These are phyloP conservation scores for Halophytophthora polymorphica DNA, from an alignment of 352 stramenopile species.

Conservation along the genomic window DNA sequence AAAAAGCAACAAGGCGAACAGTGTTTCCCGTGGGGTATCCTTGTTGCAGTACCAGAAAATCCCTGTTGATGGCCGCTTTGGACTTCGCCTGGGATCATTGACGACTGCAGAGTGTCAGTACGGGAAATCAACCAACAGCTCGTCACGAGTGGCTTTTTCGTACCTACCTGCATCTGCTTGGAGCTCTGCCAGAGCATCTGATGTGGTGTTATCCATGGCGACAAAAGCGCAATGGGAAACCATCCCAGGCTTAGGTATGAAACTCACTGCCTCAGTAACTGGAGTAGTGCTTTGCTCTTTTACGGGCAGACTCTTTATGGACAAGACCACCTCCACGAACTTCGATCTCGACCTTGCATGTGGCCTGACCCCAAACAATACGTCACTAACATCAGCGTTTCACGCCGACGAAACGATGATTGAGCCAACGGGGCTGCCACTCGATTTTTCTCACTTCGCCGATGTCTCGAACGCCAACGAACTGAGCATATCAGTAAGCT, in stretches of 20 bases:
- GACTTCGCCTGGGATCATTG: slow-evolving; percentile 29
- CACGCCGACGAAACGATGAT: slow-evolving; percentile 39
- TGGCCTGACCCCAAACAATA: slow-evolving; percentile 9
- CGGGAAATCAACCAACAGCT: slow-evolving; percentile 35
- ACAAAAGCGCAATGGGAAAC: slow-evolving; percentile 29
- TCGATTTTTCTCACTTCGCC: slow-evolving; percentile 49
- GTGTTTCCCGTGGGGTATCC: slow-evolving; percentile 40
- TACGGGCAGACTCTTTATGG: slow-evolving; percentile 48
- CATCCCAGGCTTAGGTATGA: slow-evolving; percentile 29
- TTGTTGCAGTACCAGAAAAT: slow-evolving; percentile 39
- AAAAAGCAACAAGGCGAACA: slow-evolving; percentile 28
- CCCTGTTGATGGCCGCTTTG: slow-evolving; percentile 36
- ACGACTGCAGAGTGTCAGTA: slow-evolving; percentile 30
- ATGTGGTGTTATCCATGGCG: slow-evolving; percentile 22
- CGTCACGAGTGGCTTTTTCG: slow-evolving; percentile 36
- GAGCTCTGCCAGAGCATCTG: slow-evolving; percentile 16
- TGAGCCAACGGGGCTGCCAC: slow-evolving; percentile 37
- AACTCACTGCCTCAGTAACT: slow-evolving; percentile 9
- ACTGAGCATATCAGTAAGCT: slow-evolving; percentile 28
- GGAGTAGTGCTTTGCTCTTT: slow-evolving; percentile 48
- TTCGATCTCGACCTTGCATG: slow-evolving; percentile 52
- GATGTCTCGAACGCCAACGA: slow-evolving; percentile 7
- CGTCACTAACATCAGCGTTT: slow-evolving; percentile 20
- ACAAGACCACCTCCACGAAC: slow-evolving; percentile 38
- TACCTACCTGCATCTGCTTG: slow-evolving; percentile 33